Evolutionary conservation across 805 yeast genomes (phyloP).

Genomic region (Pichia nanzhaoensis): DNA sequence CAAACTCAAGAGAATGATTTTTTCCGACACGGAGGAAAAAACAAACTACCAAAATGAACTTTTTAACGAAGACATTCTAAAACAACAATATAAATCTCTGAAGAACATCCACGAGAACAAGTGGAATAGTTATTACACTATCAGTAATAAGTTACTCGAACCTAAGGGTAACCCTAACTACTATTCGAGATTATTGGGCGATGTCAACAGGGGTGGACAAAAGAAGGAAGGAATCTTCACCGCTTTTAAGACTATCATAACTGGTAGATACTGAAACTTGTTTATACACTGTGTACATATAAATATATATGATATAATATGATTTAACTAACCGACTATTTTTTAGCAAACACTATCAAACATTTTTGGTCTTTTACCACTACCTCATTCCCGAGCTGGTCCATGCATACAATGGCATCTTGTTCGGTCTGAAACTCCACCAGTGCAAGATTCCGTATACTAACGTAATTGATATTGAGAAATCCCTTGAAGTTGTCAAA

Average conservation of each 20-base stretch:
- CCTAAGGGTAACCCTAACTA: slow-evolving; percentile 87
- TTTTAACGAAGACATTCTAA: slow-evolving; percentile 41
- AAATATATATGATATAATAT: background rate
- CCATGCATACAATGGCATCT: slow-evolving; percentile 34
- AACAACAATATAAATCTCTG: slow-evolving; percentile 52
- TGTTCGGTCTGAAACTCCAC: slow-evolving; percentile 62
- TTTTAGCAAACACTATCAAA: slow-evolving; percentile 29
- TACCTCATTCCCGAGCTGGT: slow-evolving; percentile 17
- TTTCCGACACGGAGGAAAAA: slow-evolving; percentile 28
- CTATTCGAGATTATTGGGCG: slow-evolving; percentile 62
- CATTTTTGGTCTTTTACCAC: slow-evolving; percentile 18
- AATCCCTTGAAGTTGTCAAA: slow-evolving; percentile 57
- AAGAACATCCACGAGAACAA: slow-evolving; percentile 53
- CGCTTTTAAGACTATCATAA: slow-evolving; percentile 68
- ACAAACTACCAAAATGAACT: slow-evolving; percentile 41
- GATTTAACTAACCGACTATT: slow-evolving; percentile 6
- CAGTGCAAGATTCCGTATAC: slow-evolving; percentile 66
- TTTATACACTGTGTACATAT: background rate
- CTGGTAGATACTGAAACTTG: slow-evolving; percentile 49
- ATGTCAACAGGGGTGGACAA: slow-evolving; percentile 55
- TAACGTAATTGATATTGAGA: slow-evolving; percentile 58
- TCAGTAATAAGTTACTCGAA: slow-evolving; percentile 55
- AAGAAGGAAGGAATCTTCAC: slow-evolving; percentile 56
- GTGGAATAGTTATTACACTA: slow-evolving; percentile 55
- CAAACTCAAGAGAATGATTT: slow-evolving; percentile 35